Base-by-base conservation (phyloP, 345 rosid species). In the Stellera chamaejasme region DNA sequence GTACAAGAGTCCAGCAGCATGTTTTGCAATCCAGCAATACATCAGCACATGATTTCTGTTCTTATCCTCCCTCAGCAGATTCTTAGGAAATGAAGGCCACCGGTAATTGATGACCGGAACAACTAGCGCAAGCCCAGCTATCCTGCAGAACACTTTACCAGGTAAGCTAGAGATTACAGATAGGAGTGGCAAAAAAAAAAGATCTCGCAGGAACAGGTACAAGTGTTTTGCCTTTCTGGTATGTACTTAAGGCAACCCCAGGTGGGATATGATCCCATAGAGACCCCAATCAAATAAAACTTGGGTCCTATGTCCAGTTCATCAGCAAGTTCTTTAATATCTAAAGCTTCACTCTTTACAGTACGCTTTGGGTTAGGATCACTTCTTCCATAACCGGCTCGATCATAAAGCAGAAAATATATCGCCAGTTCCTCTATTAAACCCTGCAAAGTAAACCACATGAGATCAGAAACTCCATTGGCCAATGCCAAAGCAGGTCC, bases 341-440 rank as follows among this genome's bases (percentile, higher is more conserved):
- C 96, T 2, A 56, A 61, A 25, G 96, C 95, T 78, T 85, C 98
- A 7, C 88, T 86, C 76, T 84, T 82, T 45, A 88, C 76, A 1
- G 96, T 65, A 10, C 87, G 77, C 56, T 49, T 72, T 3, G 80
- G 84, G 69, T 85, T 88, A 12, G 81, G 88, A 56, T 85, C 93
- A 42, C 98, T 92, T 16, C 75, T 90, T 48, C 96, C 95, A 48
- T 92, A 92, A 13, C 98, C 98, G 14, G 98, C 96, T 52, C 98
- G 73, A 68, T 92, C 98, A 16, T 70, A 84, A 52, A 63, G 59
- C 76, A 88, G 67, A 62, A 92, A 65, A 61, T 78, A 79, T 74
- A 92, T 70, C 60, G 85, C 87, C 74, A 75, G 36, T 63, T 82
- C 83, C 50, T 83, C 83, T 52, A 82, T 71, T 42, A 88, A 45